Conservation (phyloP, 1,284 basidiomycete species). For the Wolfiporia cocos region DNA sequence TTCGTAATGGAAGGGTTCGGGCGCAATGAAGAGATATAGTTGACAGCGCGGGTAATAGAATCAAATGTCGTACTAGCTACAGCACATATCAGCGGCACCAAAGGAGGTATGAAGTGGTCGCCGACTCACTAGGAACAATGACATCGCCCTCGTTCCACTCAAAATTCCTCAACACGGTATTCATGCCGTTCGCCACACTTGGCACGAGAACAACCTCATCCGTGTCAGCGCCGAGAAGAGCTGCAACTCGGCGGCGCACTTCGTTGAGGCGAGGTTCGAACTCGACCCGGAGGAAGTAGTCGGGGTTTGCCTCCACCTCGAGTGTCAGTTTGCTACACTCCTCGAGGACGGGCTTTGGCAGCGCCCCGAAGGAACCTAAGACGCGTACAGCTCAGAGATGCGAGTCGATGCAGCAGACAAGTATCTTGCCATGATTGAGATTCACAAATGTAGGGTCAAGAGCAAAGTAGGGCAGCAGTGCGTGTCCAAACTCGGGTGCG, state of each 20-base stretch:
- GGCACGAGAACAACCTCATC: slow-evolving; percentile 66
- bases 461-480: slow-evolving; percentile 46
- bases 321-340: slow-evolving; percentile 38
- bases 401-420: too few species aligned
- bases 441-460: slow-evolving; percentile 53
- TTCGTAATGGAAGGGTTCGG: background rate
- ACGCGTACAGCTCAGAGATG: too few species aligned
- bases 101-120: background rate
- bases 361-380: slow-evolving; percentile 59
- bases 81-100: background rate
- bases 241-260: slow-evolving; percentile 36
- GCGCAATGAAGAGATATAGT: background rate
- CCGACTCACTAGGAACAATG: slow-evolving; percentile 34
- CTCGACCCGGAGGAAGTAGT: slow-evolving; percentile 47
- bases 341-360: slow-evolving; percentile 49
- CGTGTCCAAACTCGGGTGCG: slow-evolving; percentile 40
- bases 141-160: slow-evolving; percentile 42
- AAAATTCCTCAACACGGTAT: slow-evolving; percentile 62
- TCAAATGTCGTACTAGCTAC: slow-evolving; percentile 1
- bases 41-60: background rate
- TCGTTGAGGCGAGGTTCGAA: slow-evolving; percentile 16
- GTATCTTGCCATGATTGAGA: slow-evolving; percentile 45
- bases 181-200: slow-evolving; percentile 64
- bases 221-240: slow-evolving; percentile 48
- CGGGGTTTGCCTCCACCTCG: slow-evolving; percentile 51